Conservation (phyloP, 257 asterid species). For the Przewalskia tangutica region DNA sequence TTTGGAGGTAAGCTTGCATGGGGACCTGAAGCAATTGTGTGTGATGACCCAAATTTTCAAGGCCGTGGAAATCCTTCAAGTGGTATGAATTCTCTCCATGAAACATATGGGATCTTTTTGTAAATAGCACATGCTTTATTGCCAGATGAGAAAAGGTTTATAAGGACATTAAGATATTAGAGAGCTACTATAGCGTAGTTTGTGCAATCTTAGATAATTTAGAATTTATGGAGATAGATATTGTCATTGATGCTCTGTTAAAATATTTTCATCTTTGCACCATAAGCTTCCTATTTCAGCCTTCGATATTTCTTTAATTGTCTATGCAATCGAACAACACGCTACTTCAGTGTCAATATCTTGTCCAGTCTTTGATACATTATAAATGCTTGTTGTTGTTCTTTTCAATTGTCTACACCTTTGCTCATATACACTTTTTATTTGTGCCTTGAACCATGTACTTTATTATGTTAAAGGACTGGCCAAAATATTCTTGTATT, state of each 20-base stretch:
- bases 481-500: background rate
- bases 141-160: background rate
- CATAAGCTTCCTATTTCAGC: background rate
- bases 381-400: background rate
- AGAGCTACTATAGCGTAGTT: background rate
- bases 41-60: slow-evolving; percentile 43
- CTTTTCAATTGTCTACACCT: background rate
- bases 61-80: slow-evolving; percentile 39
- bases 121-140: background rate
- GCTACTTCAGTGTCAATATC: background rate
- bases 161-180: background rate
- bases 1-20: slow-evolving; percentile 40
- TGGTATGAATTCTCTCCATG: slow-evolving; percentile 16
- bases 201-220: background rate
- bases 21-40: slow-evolving; percentile 39
- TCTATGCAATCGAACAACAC: background rate
- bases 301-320: background rate
- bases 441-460: background rate
- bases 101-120: background rate
- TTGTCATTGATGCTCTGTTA: background rate
- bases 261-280: background rate
- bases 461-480: background rate
- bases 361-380: background rate
- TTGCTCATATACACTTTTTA: background rate
- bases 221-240: background rate